phyloP scores from a whole-genome alignment of 1,284 basidiomycete species.

The Meripilus lineatus region DNA sequence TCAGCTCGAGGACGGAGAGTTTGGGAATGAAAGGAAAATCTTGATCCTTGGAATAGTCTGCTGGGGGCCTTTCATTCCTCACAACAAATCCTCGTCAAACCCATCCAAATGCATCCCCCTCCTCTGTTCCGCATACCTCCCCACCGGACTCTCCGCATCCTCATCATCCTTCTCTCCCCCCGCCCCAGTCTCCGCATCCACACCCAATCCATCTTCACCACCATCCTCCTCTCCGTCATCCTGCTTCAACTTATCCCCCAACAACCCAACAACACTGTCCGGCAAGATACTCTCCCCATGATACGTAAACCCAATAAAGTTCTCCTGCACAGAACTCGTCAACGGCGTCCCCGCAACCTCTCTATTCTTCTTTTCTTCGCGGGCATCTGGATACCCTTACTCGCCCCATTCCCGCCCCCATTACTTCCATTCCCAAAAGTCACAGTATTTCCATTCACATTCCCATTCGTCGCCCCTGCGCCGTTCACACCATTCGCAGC shows the following conservation, averaged over 20 bases:
- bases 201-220: slow-evolving; percentile 20
- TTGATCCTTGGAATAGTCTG: too few relatives aligned
- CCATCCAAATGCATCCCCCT: slow-evolving; percentile 44
- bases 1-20: too few relatives aligned
- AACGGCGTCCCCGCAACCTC: slow-evolving; percentile 50
- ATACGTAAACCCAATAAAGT: slow-evolving; percentile 91
- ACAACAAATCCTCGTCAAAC: slow-evolving; percentile 32
- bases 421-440: too few relatives aligned
- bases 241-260: slow-evolving; percentile 36
- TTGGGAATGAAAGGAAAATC: too few relatives aligned
- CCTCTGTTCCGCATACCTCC: slow-evolving; percentile 55
- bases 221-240: slow-evolving; percentile 28
- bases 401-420: too few relatives aligned
- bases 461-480: slow-evolving; percentile 9
- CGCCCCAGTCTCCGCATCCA: slow-evolving; percentile 41
- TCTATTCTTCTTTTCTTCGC: slow-evolving; percentile 41
- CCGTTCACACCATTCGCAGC: not conserved
- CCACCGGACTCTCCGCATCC: slow-evolving; percentile 40
- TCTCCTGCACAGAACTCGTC: slow-evolving; percentile 89
- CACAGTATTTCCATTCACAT: too few relatives aligned
- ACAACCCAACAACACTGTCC: slow-evolving; percentile 37
- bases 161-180: slow-evolving; percentile 69
- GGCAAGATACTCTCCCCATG: slow-evolving; percentile 74
- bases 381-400: slow-evolving; percentile 52
- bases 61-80: not conserved